A percentile compares a stretch with the other conserved stretches of the same genome.
Conservation (phyloP, 371 early-diverging fungal species). For the Globomyces sp. region DNA sequence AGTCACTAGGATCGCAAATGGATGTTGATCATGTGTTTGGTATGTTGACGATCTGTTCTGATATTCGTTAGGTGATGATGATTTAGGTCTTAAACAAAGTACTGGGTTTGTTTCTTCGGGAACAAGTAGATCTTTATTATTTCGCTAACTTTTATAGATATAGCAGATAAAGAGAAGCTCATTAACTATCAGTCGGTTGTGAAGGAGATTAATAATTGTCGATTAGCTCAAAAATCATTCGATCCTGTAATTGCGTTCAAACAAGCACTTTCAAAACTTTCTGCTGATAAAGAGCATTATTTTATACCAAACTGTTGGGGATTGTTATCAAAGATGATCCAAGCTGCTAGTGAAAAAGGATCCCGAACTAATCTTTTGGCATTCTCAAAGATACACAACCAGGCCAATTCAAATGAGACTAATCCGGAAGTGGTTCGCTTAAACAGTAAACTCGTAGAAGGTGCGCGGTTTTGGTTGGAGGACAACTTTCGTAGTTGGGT, state of each 20-base stretch:
- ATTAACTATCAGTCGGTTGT: background rate
- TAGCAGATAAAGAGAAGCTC: no score
- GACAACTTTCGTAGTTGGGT: constrained; percentile 23
- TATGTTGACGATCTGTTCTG: no score
- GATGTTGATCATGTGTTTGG: no score
- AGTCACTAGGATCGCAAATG: background rate
- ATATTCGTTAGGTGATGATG: no score
- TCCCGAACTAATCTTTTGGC: background rate
- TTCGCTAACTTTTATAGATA: no score
- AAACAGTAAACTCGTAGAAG: constrained; percentile 39
- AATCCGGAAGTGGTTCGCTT: constrained; percentile 30
- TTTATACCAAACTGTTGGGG: constrained; percentile 5
- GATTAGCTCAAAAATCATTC: background rate
- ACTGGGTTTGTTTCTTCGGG: no score
- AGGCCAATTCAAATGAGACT: constrained; percentile 2
- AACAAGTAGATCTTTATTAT: no score
- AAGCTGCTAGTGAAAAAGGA: background rate
- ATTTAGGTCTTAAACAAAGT: no score
- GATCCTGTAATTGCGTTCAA: constrained; percentile 4
- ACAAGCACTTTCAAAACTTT: background rate
- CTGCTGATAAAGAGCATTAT: background rate
- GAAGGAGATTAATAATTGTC: constrained; percentile 2
- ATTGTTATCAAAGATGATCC: constrained; percentile 7
- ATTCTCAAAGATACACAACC: constrained; percentile 6
- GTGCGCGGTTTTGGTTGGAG: constrained; percentile 41